These are phyloP conservation scores for Lachancea mirantina DNA, from an alignment of 805 yeast genomes.

Conservation along the genomic window DNA sequence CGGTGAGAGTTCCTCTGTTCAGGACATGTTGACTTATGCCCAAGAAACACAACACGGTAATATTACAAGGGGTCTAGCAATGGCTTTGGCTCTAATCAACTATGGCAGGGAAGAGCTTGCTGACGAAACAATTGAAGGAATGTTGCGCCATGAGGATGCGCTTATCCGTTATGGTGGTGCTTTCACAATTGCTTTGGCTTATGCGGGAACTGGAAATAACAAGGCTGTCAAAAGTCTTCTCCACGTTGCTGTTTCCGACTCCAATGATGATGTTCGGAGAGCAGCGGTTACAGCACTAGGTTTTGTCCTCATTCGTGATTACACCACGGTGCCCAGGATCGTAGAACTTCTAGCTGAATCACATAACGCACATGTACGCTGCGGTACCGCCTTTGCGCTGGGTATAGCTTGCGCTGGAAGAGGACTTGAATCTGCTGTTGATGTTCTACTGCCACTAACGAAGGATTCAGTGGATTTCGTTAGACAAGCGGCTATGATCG, in stretches of 20 bases:
- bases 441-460: constrained; percentile 84
- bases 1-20: constrained; percentile 57
- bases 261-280: constrained; percentile 92
- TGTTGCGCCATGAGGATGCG: constrained; percentile 70
- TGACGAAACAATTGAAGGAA: constrained; percentile 54
- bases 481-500: constrained; percentile 94
- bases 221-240: constrained; percentile 76
- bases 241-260: constrained; percentile 94
- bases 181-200: constrained; percentile 87
- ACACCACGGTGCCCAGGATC: constrained; percentile 89
- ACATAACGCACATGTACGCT: constrained; percentile 96
- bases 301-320: constrained; percentile 82
- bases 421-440: constrained; percentile 80
- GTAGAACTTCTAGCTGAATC: constrained; percentile 89
- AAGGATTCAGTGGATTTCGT: constrained; percentile 95
- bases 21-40: constrained; percentile 85
- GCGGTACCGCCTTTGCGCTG: constrained; percentile 95
- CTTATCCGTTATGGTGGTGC: constrained; percentile 94
- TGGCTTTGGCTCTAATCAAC: constrained; percentile 80
- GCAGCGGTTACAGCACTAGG: constrained; percentile 92
- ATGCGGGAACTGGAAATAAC: constrained; percentile 93
- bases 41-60: constrained; percentile 95
- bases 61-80: constrained; percentile 85
- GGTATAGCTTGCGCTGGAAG: constrained; percentile 98
- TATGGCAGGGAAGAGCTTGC: constrained; percentile 84